Conservation (phyloP, 202 grass and related monocot species). For the Eragrostis tef region DNA sequence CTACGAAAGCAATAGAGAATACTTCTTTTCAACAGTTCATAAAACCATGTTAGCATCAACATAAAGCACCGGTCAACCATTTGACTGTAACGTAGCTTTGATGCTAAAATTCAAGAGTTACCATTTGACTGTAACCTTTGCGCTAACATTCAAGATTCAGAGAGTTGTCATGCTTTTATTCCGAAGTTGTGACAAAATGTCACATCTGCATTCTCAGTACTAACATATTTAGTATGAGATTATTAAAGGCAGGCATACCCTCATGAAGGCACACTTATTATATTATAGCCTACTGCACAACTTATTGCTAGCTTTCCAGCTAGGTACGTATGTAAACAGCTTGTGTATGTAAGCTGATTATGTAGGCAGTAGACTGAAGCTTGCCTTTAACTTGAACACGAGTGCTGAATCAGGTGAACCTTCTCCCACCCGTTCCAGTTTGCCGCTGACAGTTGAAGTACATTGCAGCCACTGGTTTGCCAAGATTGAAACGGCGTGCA, state of each 20-base stretch:
- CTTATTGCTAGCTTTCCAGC: constrained; percentile 47
- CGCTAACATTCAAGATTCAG: not conserved
- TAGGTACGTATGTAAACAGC: constrained; percentile 31
- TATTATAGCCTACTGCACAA: constrained; percentile 23
- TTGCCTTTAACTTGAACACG: constrained; percentile 31
- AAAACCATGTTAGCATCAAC: too few relatives aligned
- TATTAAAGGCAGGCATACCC: constrained; percentile 13
- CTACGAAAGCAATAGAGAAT: too few relatives aligned
- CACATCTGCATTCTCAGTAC: constrained; percentile 26
- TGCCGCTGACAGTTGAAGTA: constrained; percentile 83
- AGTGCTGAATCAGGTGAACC: constrained; percentile 46
- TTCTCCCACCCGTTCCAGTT: constrained; percentile 69
- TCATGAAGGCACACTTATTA: constrained; percentile 32
- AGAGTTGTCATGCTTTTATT: constrained; percentile 25
- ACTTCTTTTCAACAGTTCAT: too few relatives aligned
- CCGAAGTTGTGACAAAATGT: constrained; percentile 36
- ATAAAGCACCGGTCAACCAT: too few relatives aligned
- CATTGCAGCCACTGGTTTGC: constrained; percentile 59
- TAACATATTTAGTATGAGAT: not conserved
- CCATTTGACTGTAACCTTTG: not conserved
- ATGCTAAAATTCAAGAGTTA: too few relatives aligned
- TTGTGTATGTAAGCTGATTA: constrained; percentile 10
- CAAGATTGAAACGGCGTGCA: constrained; percentile 58
- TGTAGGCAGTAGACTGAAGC: constrained; percentile 10
- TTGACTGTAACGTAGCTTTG: too few relatives aligned